Percentiles rank a stretch among this genome's conserved stretches.
phyloP scores from a whole-genome alignment of 2,329 filamentous ascomycete species.

The Volutella citrinella region DNA sequence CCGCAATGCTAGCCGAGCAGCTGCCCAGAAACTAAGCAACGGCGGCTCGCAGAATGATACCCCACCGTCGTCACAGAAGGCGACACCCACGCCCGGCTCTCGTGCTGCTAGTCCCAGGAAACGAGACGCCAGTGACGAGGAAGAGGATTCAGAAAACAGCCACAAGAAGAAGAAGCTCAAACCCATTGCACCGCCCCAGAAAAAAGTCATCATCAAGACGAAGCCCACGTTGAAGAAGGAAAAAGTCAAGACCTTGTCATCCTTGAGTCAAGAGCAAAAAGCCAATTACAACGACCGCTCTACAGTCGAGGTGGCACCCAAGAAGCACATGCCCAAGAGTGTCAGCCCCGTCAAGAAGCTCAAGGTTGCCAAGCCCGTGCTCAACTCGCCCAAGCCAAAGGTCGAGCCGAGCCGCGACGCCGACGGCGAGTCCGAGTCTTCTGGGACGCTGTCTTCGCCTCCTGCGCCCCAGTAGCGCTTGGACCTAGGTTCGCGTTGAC shows the following conservation, averaged over 20 bases:
- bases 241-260: conserved; percentile 49
- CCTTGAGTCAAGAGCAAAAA: conserved; percentile 48
- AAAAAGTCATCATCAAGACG: conserved; percentile 56
- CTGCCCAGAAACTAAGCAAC: conserved; percentile 62
- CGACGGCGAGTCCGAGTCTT: conserved; percentile 55
- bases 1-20: conserved; percentile 59
- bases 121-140: conserved; percentile 55
- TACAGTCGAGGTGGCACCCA: conserved; percentile 30
- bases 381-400: conserved; percentile 49
- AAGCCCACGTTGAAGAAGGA: conserved; percentile 52
- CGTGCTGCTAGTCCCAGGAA: conserved; percentile 55
- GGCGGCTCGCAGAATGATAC: conserved; percentile 56
- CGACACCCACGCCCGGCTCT: conserved; percentile 55
- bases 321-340: conserved; percentile 34
- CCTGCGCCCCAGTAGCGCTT: conserved; percentile 26
- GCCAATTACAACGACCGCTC: conserved; percentile 27
- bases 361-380: conserved; percentile 42
- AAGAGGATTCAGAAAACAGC: conserved; percentile 48
- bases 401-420: conserved; percentile 41
- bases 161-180: conserved; percentile 61
- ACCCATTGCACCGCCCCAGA: conserved; percentile 38
- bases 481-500: background rate
- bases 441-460: conserved; percentile 54
- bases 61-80: conserved; percentile 61
- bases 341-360: conserved; percentile 42